Conservation (phyloP, 331 rosid genomes). For the Erythrophleum ivorense region DNA sequence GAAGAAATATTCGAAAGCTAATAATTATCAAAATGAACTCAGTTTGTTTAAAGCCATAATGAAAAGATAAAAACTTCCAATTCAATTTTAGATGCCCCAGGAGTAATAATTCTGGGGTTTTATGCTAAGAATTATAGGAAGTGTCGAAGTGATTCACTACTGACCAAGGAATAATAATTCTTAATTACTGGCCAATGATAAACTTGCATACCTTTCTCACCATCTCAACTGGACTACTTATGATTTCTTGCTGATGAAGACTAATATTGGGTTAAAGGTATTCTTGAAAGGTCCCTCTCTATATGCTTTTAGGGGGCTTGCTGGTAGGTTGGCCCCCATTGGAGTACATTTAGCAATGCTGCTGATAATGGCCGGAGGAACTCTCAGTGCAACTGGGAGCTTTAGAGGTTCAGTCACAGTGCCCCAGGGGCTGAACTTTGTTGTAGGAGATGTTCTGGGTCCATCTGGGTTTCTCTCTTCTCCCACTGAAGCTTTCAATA, state of each 20-base stretch:
- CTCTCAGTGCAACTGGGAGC: constrained; percentile 93
- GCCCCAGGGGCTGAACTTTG: constrained; percentile 97
- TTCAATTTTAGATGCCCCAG: constrained; percentile 8
- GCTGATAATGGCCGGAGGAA: constrained; percentile 92
- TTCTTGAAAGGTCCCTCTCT: constrained; percentile 84
- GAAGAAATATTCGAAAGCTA: not conserved
- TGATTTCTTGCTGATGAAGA: constrained; percentile 28
- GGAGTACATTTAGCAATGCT: constrained; percentile 93
- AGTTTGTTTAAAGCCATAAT: not conserved
- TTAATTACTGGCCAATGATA: constrained; percentile 24
- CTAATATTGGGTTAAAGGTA: constrained; percentile 57
- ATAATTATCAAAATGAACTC: not conserved
- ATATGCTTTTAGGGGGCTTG: constrained; percentile 90
- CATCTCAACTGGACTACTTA: not conserved
- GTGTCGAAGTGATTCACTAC: constrained; percentile 4
- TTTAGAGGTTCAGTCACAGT: constrained; percentile 93
- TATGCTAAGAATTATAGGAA: not conserved
- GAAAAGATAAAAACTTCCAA: not conserved
- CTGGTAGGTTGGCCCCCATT: constrained; percentile 92
- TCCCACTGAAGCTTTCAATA: constrained; percentile 80
- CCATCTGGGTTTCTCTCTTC: constrained; percentile 85
- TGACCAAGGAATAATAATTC: not conserved
- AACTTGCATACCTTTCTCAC: constrained; percentile 22
- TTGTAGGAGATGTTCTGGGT: constrained; percentile 88
- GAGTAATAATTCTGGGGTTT: not conserved